phyloP scores from a whole-genome alignment of 768 basidiomycete genomes.

The Pleurotus giganteus region DNA sequence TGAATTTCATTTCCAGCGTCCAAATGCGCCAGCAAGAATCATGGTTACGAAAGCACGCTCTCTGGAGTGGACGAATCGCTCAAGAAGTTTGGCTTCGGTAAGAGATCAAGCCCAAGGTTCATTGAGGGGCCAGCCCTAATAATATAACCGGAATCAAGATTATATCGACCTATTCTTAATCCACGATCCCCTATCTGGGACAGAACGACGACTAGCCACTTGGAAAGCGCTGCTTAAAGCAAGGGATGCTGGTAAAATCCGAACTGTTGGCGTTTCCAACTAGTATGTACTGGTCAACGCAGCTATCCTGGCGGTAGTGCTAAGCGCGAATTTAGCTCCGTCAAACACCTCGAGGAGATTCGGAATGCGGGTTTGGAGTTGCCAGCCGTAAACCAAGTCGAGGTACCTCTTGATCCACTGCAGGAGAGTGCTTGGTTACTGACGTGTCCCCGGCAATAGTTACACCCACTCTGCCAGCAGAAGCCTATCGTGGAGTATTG shows the following conservation, averaged over 20 bases:
- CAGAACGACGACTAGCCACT: conserved; percentile 61
- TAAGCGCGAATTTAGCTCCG: conserved; percentile 37
- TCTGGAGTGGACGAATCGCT: conserved; percentile 62
- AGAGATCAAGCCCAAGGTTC: too few relatives aligned
- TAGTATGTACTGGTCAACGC: conserved; percentile 46
- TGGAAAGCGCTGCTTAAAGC: conserved; percentile 69
- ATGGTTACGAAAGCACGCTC: conserved; percentile 62
- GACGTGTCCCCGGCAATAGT: conserved; percentile 34
- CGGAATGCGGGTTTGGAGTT: conserved; percentile 54
- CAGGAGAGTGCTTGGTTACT: background rate
- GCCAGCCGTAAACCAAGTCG: conserved; percentile 81
- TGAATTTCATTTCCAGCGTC: conserved; percentile 45
- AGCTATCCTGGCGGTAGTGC: background rate
- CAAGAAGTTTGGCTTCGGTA: conserved; percentile 54
- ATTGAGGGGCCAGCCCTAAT: too few relatives aligned
- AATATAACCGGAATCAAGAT: too few relatives aligned
- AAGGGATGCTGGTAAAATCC: conserved; percentile 63
- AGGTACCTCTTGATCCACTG: conserved; percentile 41
- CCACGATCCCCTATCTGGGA: conserved; percentile 68
- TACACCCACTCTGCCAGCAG: conserved; percentile 85
- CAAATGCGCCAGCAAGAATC: conserved; percentile 54
- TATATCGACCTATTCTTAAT: conserved; percentile 60
- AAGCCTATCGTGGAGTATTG: conserved; percentile 77
- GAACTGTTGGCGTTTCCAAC: conserved; percentile 80
- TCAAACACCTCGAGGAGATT: conserved; percentile 77